Evolutionary conservation across 176 grass and related monocot species (phyloP), one percentile per base, ranked within the genome.

Genomic region (Luzula sylvatica): DNA sequence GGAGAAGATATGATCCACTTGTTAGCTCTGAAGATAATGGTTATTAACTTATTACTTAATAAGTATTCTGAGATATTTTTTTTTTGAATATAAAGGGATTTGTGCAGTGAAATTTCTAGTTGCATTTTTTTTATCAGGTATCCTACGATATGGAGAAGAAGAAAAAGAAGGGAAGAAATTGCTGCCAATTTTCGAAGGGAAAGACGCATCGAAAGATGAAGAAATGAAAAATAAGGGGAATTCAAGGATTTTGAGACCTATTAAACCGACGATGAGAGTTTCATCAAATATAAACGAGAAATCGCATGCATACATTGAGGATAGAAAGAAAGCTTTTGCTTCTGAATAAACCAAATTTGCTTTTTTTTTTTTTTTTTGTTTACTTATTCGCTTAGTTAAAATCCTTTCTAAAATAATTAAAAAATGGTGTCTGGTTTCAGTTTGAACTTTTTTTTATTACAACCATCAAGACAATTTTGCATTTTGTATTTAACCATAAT

Each of bases 321-420:
- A 68, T 11, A 56, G 29, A 23, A 68, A 68, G 65, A 68, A 16
- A 45, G 17, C 47, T 54, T 68, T 66, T 66, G 62, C 62, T 50
- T 56, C 51, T 68, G 23, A 46, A 56, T 68, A 68, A 25, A 45
- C n/a, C n/a, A n/a, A n/a, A n/a, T n/a, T n/a, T n/a, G n/a, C n/a
- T n/a, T n/a, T n/a, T n/a, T n/a, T n/a, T n/a, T n/a, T n/a, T n/a
- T n/a, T n/a, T n/a, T n/a, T n/a, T n/a, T n/a, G n/a, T n/a, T n/a
- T n/a, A n/a, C n/a, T n/a, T n/a, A n/a, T n/a, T n/a, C n/a, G n/a
- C n/a, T n/a, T n/a, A n/a, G n/a, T n/a, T n/a, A n/a, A n/a, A n/a
- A n/a, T n/a, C n/a, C n/a, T n/a, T n/a, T n/a, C n/a, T n/a, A n/a
- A n/a, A n/a, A n/a, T n/a, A n/a, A n/a, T n/a, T n/a, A n/a, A n/a